Conservation (phyloP, 169 alveolate genomes). For the Cryptosporidium parvum region DNA sequence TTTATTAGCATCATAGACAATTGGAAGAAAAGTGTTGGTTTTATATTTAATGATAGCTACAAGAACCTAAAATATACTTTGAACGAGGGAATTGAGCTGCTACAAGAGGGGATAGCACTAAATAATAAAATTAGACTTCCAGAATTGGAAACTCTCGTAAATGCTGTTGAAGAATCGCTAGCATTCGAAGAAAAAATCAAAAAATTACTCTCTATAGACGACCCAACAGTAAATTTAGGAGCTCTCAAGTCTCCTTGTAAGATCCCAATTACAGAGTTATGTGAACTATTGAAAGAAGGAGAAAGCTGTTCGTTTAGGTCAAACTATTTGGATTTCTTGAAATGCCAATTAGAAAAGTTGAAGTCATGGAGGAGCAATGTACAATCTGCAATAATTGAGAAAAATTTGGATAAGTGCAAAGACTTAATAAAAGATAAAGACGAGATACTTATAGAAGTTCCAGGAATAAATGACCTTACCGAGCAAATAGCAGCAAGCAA, state of each 20-base stretch:
- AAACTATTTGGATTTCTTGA: conserved; percentile 21
- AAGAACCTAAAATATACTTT: conserved; percentile 37
- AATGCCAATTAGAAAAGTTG: conserved; percentile 35
- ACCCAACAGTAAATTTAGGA: background rate
- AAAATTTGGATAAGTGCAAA: conserved; percentile 63
- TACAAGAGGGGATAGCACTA: conserved; percentile 33
- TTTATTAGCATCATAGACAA: conserved; percentile 18
- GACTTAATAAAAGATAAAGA: conserved; percentile 71
- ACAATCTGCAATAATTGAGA: conserved; percentile 66
- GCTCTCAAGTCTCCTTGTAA: conserved; percentile 1
- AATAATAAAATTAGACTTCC: conserved; percentile 41
- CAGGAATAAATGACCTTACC: conserved; percentile 49
- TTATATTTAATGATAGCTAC: conserved; percentile 29
- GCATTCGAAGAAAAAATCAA: conserved; percentile 38
- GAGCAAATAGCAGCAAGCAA: conserved; percentile 76
- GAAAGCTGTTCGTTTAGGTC: conserved; percentile 26
- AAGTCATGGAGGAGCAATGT: conserved; percentile 65
- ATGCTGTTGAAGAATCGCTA: conserved; percentile 17
- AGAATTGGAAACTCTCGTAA: conserved; percentile 7
- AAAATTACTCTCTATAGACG: background rate
- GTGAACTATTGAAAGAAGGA: conserved; percentile 51
- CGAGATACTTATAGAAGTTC: conserved; percentile 50
- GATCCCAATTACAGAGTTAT: conserved; percentile 18
- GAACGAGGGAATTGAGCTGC: conserved; percentile 33
- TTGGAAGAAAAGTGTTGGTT: conserved; percentile 54